Evolutionary conservation across 495 filamentous ascomycete genomes (phyloP).

Genomic region (Patellaria atrata): DNA sequence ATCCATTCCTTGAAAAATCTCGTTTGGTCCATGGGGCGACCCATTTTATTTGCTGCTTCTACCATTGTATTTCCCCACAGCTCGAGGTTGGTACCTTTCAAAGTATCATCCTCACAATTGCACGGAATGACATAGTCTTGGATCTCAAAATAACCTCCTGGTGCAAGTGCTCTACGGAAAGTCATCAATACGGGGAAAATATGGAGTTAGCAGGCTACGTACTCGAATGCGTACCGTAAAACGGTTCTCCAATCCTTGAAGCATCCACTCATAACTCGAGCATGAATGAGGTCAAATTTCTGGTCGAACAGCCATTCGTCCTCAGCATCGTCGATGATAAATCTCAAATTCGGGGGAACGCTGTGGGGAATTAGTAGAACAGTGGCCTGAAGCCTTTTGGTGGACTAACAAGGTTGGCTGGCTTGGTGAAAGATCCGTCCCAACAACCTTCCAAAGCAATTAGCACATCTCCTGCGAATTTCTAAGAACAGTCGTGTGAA

Average conservation of each 20-base stretch:
- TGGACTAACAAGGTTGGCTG: slow-evolving; percentile 33
- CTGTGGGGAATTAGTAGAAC: not conserved
- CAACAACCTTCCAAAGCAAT: slow-evolving; percentile 22
- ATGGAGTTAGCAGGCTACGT: not conserved
- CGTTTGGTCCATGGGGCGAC: slow-evolving; percentile 15
- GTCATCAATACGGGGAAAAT: not conserved
- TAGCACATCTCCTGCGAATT: slow-evolving; percentile 8
- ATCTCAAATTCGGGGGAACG: slow-evolving; percentile 38
- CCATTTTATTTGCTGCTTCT: slow-evolving; percentile 11
- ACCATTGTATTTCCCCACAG: slow-evolving; percentile 18
- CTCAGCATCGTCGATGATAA: slow-evolving; percentile 41
- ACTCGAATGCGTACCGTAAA: slow-evolving; percentile 29
- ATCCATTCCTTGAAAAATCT: slow-evolving; percentile 12
- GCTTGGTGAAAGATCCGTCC: slow-evolving; percentile 38
- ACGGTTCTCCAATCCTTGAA: slow-evolving; percentile 36
- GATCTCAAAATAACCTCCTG: slow-evolving; percentile 9
- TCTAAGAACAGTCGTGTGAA: not conserved
- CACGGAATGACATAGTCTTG: slow-evolving; percentile 4
- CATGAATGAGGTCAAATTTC: slow-evolving; percentile 41
- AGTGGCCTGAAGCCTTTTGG: slow-evolving; percentile 6
- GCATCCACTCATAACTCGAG: slow-evolving; percentile 34
- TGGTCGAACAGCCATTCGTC: slow-evolving; percentile 37
- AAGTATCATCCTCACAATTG: slow-evolving; percentile 1
- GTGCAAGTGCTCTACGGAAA: not conserved
- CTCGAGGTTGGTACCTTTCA: slow-evolving; percentile 12